Percentiles rank a stretch among this genome's conserved stretches.
Conservation (phyloP, 371 early-diverging fungal species). For the Mortierella sp. region DNA sequence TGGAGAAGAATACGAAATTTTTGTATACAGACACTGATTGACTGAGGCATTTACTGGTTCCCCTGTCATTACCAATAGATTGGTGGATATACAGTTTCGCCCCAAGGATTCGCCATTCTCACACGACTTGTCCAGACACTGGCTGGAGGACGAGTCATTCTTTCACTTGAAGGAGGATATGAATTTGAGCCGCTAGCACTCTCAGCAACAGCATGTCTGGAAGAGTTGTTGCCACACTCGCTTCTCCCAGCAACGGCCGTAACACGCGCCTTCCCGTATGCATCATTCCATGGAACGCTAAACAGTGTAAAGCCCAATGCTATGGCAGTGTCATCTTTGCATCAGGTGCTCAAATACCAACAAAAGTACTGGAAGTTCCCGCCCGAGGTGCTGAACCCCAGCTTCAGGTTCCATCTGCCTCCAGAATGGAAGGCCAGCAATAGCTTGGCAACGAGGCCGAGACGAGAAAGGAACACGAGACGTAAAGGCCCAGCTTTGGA, state of each 20-base stretch:
- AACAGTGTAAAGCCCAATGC: conserved; percentile 66
- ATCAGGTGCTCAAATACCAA: conserved; percentile 57
- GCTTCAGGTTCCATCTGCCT: conserved; percentile 63
- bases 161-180: conserved; percentile 66
- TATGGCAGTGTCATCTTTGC: conserved; percentile 61
- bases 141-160: conserved; percentile 66
- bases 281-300: conserved; percentile 59
- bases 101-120: conserved; percentile 65
- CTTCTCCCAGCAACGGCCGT: conserved; percentile 42
- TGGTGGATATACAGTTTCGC: conserved; percentile 69
- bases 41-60: no score
- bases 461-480: conserved; percentile 54
- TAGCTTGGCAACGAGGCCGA: conserved; percentile 62
- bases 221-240: conserved; percentile 57
- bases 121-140: conserved; percentile 66
- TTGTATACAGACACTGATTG: no score
- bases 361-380: conserved; percentile 65
- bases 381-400: conserved; percentile 53
- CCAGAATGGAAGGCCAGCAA: conserved; percentile 67
- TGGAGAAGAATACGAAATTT: neutral
- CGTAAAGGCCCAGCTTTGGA: conserved; percentile 22
- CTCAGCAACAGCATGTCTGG: conserved; percentile 59
- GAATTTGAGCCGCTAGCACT: conserved; percentile 60
- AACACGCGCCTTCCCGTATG: conserved; percentile 51
- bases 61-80: conserved; percentile 48